phyloP scores from a whole-genome alignment of 2,329 filamentous ascomycete species.

The Metarhizium rileyi region DNA sequence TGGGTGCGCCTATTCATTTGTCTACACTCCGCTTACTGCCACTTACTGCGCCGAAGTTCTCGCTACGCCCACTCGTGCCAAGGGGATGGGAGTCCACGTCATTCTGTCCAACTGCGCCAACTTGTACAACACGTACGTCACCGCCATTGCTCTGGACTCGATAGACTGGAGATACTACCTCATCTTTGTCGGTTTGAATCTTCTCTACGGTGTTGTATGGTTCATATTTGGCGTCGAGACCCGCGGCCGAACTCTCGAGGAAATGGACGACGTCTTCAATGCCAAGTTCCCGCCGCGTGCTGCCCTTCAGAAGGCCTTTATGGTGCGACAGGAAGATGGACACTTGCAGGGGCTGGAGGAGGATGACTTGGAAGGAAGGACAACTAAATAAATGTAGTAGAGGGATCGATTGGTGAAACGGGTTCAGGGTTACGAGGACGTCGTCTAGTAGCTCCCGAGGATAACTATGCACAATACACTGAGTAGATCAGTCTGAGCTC shows the following conservation, averaged over 20 bases:
- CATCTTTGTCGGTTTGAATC: constrained; percentile 21
- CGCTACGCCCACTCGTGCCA: constrained; percentile 22
- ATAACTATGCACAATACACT: no score
- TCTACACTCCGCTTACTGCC: constrained; percentile 36
- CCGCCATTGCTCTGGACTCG: constrained; percentile 19
- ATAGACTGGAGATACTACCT: constrained; percentile 23
- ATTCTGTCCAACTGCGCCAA: constrained; percentile 22
- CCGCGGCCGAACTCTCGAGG: constrained; percentile 29
- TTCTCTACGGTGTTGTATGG: constrained; percentile 19
- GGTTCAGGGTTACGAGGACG: no score
- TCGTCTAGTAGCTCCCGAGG: no score
- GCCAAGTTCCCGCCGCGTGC: constrained; percentile 27
- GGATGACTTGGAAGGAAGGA: background rate
- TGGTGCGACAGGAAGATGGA: constrained; percentile 16
- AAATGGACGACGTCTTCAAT: constrained; percentile 32
- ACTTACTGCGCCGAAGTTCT: constrained; percentile 27
- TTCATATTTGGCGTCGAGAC: constrained; percentile 22
- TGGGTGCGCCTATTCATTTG: constrained; percentile 40
- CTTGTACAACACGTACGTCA: constrained; percentile 23
- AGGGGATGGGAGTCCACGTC: constrained; percentile 22
- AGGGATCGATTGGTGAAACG: no score
- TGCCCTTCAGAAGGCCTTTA: constrained; percentile 22
- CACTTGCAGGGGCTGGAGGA: constrained; percentile 9
- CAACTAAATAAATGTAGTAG: background rate
- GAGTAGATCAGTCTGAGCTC: no score